Base-by-base conservation (phyloP, 2,329 filamentous ascomycete species). In the Claviceps sp. region DNA sequence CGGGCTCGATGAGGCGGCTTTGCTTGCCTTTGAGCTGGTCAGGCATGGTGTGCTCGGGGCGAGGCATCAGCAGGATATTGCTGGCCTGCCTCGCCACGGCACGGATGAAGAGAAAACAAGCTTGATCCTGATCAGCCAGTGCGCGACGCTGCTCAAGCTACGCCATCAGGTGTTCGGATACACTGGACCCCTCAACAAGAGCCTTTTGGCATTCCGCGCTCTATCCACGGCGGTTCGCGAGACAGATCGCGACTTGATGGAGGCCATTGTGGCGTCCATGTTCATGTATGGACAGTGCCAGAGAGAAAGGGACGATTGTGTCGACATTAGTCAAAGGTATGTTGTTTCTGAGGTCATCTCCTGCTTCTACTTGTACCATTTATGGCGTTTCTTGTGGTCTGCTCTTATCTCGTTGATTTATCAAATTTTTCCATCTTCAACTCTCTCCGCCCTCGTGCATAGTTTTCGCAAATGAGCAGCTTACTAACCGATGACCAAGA, bases 121-220 rank as follows among this genome's bases (percentile, higher is more conserved):
- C 61, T 82, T 89, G 45, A 77, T 93, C 52, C 76, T 98, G 45
- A 82, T 97, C 60, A 93, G 89, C 59, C 85, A 93, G 41, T 85
- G 90, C 55, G 87, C 90, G 14, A 89, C 86, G 50, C 74, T 97
- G 53, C 79, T 89, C 50, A 88, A 86, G 62, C 75, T 97, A 55
- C 81, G 83, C 37, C 93, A 98, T 65, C 79, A 87, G 59, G 76
- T 79, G 3, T 90, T 91, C 59, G 93, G 93, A 34, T 98, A 96
- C 68, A 96, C 91, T 2, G 93, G 93, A 0, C 91, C 93, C 1
- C 76, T 98, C 1, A 95, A 89, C 73, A 85, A 93, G 67, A 89
- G 91, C 58, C 75, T 96, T 50, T 76, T 98, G 43, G 84, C 82
- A 26, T 98, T 90, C 72, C 86, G 88, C 55, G 90, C 88, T 1